A percentile compares a stretch with the other conserved stretches of the same genome.
Evolutionary conservation across 768 basidiomycete genomes (phyloP).

Genomic region (Candolleomyces aberdarensis): DNA sequence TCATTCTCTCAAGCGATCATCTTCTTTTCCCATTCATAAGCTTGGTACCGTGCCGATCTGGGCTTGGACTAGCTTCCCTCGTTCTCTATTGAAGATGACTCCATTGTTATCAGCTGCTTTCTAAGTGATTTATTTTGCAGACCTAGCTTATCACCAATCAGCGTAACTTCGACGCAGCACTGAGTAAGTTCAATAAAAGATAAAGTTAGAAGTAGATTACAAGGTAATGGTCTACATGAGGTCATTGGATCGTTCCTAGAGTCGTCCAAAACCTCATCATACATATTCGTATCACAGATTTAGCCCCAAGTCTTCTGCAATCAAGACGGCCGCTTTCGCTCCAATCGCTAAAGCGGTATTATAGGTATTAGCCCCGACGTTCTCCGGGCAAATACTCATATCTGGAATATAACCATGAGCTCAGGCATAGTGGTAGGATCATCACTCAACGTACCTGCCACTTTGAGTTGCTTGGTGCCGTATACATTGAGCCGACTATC

Average conservation of each 20-base stretch:
- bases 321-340: slow-evolving; percentile 60
- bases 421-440: background rate
- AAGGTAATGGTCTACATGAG: slow-evolving; percentile 69
- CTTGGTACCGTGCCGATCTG: too few relatives aligned
- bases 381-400: slow-evolving; percentile 36
- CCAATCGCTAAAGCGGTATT: slow-evolving; percentile 46
- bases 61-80: too few relatives aligned
- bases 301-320: slow-evolving; percentile 48
- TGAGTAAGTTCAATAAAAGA: too few relatives aligned
- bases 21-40: too few relatives aligned
- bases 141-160: too few relatives aligned
- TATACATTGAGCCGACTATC: slow-evolving; percentile 63
- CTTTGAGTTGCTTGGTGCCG: slow-evolving; percentile 53
- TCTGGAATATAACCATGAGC: slow-evolving; percentile 19
- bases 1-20: too few relatives aligned
- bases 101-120: too few relatives aligned
- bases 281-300: slow-evolving; percentile 60
- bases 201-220: too few relatives aligned
- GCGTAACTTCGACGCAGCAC: too few relatives aligned
- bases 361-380: slow-evolving; percentile 41
- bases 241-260: slow-evolving; percentile 72
- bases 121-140: too few relatives aligned
- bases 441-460: slow-evolving; percentile 40
- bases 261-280: slow-evolving; percentile 91
- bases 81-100: too few relatives aligned